Base-by-base conservation (phyloP, 108 stramenopile genomes). In the Pseudonitzschia delicatissima region DNA sequence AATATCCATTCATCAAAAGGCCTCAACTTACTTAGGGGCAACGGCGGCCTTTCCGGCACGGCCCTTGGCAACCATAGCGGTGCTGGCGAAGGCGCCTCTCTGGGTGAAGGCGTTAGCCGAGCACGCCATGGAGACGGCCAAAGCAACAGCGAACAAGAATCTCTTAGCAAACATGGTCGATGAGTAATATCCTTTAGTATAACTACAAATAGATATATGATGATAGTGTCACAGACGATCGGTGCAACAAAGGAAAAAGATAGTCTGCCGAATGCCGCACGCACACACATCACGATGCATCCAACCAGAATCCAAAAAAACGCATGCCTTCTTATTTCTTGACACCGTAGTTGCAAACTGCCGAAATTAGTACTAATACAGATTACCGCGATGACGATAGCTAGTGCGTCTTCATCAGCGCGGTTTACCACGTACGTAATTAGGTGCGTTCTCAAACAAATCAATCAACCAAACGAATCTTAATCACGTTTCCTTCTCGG, bases 61-160 rank as follows among this genome's bases (percentile, higher is more conserved):
- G 28, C 18, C 21, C 39, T 61, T 51, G 35, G 26, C 55, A 18
- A 44, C 66, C 47, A 55, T 27, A 57, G 70, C 63, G 40, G 31
- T 78, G 17, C 53, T 60, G 13, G 57, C 78, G 40, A 64, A 64
- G 31, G 31, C 31, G 3, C 53, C 17, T 32, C 45, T 64, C 27
- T 81, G 75, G 66, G 77, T 81, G 69, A 90, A 90, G 57, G 86
- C 86, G 45, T 76, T 78, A 20, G 83, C 79, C 28, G 71, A 66
- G n/a, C 74, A 42, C 7, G 83, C 76, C 37, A 77, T 79, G 9
- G 84, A 71, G 57, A 77, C 77, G 21, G 86, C 82, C 71, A 92
- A 61, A 17, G 88, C 85, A 62, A 92, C 21, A 26, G 86, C 55
- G 29, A 83, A 82, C 59, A 92, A 69, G 44, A 65, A 55, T 84